These are phyloP conservation scores for Gynochthodes officinalis DNA, from an alignment of 257 asterid species.

Conservation along the genomic window DNA sequence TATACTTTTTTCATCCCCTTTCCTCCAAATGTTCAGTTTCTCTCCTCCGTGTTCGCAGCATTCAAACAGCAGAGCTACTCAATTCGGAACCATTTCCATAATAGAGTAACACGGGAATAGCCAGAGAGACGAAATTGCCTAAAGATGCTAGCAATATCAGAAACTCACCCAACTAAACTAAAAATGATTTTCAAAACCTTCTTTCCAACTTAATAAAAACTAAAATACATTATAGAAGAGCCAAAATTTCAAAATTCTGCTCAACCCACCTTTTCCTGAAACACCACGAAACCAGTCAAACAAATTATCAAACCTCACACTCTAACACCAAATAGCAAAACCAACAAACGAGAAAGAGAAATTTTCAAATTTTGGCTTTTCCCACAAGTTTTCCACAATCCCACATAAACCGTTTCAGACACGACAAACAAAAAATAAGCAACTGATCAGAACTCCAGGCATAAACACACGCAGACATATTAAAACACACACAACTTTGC, in stretches of 20 bases:
- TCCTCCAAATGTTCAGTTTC: not conserved
- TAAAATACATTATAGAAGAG: not conserved
- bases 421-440: not conserved
- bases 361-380: not conserved
- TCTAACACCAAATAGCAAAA: not conserved
- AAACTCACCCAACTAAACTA: too few species aligned
- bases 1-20: not conserved
- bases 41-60: not conserved
- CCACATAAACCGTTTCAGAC: slow-evolving; percentile 7
- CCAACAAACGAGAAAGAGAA: not conserved
- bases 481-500: not conserved
- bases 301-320: not conserved
- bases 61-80: not conserved
- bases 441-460: not conserved
- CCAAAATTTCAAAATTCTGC: not conserved
- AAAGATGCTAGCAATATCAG: not conserved
- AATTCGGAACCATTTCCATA: not conserved
- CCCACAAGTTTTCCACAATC: not conserved
- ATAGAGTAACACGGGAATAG: not conserved
- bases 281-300: slow-evolving; percentile 4
- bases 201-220: too few species aligned
- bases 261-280: not conserved
- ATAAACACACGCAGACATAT: not conserved
- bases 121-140: not conserved
- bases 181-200: too few species aligned